Evolutionary conservation across 768 basidiomycete genomes (phyloP), one percentile per base, ranked within the genome.

Genomic region (Chalciporus pseudorubinellus): DNA sequence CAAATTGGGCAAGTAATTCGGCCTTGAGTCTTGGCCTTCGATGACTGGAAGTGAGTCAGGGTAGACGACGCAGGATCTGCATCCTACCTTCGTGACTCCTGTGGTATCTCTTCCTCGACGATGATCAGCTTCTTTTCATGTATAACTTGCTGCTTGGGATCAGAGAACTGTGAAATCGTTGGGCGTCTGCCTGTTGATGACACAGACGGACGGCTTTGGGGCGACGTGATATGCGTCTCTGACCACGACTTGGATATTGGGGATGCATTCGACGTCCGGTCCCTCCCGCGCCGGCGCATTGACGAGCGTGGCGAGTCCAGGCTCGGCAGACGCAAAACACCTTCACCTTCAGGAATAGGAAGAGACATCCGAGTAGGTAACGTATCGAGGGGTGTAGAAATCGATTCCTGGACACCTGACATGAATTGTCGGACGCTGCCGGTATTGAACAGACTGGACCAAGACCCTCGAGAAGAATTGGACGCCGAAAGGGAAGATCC

Each of bases 381-480:
- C 14, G 57, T 57, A 16, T 68, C 67, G 3, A 71, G 60, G 8
- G 77, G 75, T 18, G 71, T 75, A 36, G 66, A 68, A 16, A 77
- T 69, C 1, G 76, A 72, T 56, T 81, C 83, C 29, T 81, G 79
- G 24, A 82, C 72, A 28, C 84, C 81, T 11, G 75, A 74, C 57
- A 90, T 82, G 51, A 91, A 80, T 50, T 89, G 85, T 22, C 85
- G 76, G 69, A 90, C 73, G 39, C 74, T 78, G 16, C 79, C 80
- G 1, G 86, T 72, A 52, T 82, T 85, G 64, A 89, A 87, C 11
- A 92, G 62, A 59, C 83, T 90, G 0, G 88, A 86, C 90, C 90
- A 92, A 0, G 90, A 89, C 9, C 83, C 87, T 39, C 83, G 77
- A 3, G 89, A 89, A 3, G 87, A 83, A 41, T 70, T 78, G 0